These are phyloP conservation scores for Thraustochytrium sp. DNA, from an alignment of 352 stramenopile species.

Conservation along the genomic window DNA sequence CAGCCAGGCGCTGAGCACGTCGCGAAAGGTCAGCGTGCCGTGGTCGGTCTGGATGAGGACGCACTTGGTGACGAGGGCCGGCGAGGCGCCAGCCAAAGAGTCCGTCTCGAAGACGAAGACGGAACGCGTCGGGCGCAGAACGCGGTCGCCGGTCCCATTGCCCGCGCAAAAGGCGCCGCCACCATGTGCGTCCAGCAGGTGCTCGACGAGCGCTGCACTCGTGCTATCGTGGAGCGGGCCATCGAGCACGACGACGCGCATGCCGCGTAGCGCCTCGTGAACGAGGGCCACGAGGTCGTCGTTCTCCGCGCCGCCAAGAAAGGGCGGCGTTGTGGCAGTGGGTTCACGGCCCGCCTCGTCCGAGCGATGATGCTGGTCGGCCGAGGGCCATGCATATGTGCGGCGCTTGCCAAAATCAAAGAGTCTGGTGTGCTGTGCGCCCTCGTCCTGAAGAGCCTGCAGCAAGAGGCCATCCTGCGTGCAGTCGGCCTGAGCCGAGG, in stretches of 20 bases:
- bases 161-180: background rate
- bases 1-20: background rate
- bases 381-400: background rate
- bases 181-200: background rate
- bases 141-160: background rate
- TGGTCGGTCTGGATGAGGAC: background rate
- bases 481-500: too few relatives aligned
- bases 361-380: too few relatives aligned
- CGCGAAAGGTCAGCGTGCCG: background rate
- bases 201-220: background rate
- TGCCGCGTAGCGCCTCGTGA: background rate
- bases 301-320: background rate
- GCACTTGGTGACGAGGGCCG: background rate
- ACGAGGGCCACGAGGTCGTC: background rate
- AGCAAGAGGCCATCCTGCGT: too few relatives aligned
- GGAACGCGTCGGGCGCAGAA: background rate
- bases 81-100: background rate
- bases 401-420: background rate
- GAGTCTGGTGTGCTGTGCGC: too few relatives aligned
- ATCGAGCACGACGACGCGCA: background rate
- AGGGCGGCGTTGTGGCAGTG: background rate
- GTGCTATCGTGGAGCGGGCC: background rate
- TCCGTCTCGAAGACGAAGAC: slow-evolving; percentile 13
- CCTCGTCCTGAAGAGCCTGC: too few relatives aligned
- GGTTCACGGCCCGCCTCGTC: too few relatives aligned